Evolutionary conservation across 495 filamentous ascomycete species (phyloP), one percentile per base, ranked within the genome.

Genomic region (Rhypophila decipiens): DNA sequence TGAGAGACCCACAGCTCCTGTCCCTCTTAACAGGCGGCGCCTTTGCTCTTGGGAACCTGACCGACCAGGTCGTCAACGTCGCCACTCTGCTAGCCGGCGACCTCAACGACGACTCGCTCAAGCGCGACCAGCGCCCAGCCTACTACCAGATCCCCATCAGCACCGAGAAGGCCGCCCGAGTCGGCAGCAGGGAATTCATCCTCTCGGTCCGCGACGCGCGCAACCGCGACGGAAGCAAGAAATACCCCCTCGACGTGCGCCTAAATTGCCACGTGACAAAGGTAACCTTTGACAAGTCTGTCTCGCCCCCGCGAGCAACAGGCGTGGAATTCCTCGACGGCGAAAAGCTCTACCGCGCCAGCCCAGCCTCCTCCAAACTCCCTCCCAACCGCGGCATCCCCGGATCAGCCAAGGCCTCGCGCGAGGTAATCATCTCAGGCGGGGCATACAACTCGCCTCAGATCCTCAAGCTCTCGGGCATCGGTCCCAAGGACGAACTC

Each of bases 301-400:
- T 55, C 3, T 40, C 40, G 4, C 65, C 64, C 9, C 77, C 80
- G 0, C 65, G 63, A 10, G 83, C 84, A 9, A 77, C 67, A 0
- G 84, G 83, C 29, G 73, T 88, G 31, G 74, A 82, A 37, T 86
- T 77, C 57, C 71, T 86, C 2, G 69, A 75, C 39, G 83, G 82
- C 19, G 51, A 74, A 21, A 60, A 69, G 43, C 67, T 86, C 7
- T 86, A 85, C 66, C 64, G 72, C 24, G 82, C 83, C 4, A 75
- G 76, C 38, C 79, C 78, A 1, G 60, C 62, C 1, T 49, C 42
- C n/a, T 5, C 17, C 0, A 15, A 8, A 59, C n/a, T n/a, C n/a
- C n/a, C n/a, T n/a, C 55, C 45, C 45, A 64, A 5, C 44, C 11
- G 19, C 22, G 77, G 77, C 41, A 67, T 49, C 0, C 61, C 68